phyloP scores from a whole-genome alignment of 805 yeast species.

The Saturnispora dispora region DNA sequence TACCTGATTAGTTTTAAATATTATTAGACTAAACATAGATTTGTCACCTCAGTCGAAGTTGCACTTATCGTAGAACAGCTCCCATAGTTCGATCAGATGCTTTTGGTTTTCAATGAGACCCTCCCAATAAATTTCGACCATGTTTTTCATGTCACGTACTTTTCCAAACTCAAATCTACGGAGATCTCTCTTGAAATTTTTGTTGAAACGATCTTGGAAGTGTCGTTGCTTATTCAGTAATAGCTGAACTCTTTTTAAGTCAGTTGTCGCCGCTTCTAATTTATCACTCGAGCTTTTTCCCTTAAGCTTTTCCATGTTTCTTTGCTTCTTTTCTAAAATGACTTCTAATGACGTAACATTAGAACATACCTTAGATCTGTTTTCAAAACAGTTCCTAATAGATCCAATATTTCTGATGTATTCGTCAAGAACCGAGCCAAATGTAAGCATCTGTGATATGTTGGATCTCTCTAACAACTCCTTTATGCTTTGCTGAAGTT shows the following conservation, averaged over 20 bases:
- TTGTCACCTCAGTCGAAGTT: constrained; percentile 14
- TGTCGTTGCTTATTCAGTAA: constrained; percentile 45
- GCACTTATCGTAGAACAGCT: constrained; percentile 64
- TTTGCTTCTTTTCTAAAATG: constrained; percentile 37
- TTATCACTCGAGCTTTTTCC: constrained; percentile 48
- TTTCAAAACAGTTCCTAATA: constrained; percentile 61
- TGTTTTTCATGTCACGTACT: constrained; percentile 74
- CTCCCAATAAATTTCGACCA: constrained; percentile 85
- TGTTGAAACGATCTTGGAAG: constrained; percentile 55
- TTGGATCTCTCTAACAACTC: constrained; percentile 71
- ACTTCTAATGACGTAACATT: constrained; percentile 38
- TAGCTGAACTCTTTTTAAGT: constrained; percentile 45
- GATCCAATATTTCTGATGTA: constrained; percentile 72
- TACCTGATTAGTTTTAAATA: not conserved
- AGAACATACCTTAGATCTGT: constrained; percentile 51
- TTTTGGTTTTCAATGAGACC: constrained; percentile 88
- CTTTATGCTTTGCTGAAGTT: constrained; percentile 58
- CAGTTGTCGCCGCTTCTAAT: constrained; percentile 46
- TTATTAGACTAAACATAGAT: not conserved
- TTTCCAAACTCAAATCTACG: constrained; percentile 63
- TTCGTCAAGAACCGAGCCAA: constrained; percentile 84
- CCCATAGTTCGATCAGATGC: constrained; percentile 83
- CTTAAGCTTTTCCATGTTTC: constrained; percentile 35
- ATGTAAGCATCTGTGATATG: constrained; percentile 74
- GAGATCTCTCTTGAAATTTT: constrained; percentile 59